Conservation (phyloP, 768 basidiomycete species). For the Boletus insuetus region DNA sequence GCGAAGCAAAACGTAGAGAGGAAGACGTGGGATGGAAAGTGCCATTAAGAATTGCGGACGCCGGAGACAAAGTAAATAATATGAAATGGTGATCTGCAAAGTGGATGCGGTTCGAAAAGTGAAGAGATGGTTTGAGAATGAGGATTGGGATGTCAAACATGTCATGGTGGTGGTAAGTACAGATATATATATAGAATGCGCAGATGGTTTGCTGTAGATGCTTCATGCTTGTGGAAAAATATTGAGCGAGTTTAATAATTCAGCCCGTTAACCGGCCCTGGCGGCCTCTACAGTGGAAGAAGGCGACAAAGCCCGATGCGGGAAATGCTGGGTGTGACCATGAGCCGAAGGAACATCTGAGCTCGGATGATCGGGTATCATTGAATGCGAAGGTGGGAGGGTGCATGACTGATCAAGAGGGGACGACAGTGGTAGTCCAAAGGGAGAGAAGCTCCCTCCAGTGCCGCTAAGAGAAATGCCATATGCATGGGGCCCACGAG, state of each 20-base stretch:
- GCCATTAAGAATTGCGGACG: conserved; percentile 31
- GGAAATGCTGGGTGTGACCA: conserved; percentile 38
- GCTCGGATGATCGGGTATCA: conserved; percentile 36
- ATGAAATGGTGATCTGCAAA: conserved; percentile 27
- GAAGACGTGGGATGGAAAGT: conserved; percentile 21
- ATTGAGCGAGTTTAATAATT: conserved; percentile 39
- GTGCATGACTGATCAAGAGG: conserved; percentile 27
- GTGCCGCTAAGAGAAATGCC: conserved; percentile 30
- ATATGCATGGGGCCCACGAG: conserved; percentile 32
- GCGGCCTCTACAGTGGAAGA: conserved; percentile 38
- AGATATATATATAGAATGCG: conserved; percentile 41
- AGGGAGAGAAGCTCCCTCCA: conserved; percentile 30
- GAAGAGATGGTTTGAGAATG: conserved; percentile 23
- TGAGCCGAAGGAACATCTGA: conserved; percentile 30
- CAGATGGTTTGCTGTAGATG: conserved; percentile 39
- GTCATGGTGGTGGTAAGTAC: conserved; percentile 37
- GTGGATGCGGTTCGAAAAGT: conserved; percentile 29
- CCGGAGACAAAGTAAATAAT: conserved; percentile 27
- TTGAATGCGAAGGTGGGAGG: conserved; percentile 32
- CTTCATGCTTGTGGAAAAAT: conserved; percentile 38
- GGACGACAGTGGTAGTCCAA: conserved; percentile 33
- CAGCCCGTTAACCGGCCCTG: conserved; percentile 39
- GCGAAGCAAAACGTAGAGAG: conserved; percentile 10
- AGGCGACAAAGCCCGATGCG: conserved; percentile 38
- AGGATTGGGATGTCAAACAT: conserved; percentile 33